A percentile compares a stretch with the other conserved stretches of the same genome.
Conservation (phyloP, 768 basidiomycete species). For the Amanita muscaria region DNA sequence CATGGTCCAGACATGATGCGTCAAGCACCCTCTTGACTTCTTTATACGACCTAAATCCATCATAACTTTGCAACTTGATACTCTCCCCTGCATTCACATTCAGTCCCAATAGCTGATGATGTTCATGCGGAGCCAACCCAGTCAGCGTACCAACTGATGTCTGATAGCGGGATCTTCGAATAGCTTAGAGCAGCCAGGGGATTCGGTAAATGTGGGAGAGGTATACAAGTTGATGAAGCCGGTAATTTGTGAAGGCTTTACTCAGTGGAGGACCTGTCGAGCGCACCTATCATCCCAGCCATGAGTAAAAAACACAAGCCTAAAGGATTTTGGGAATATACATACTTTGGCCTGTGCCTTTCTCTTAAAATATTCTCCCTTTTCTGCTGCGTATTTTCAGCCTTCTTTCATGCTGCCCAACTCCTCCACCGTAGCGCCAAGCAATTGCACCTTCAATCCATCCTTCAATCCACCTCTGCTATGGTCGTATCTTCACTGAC, state of each 20-base stretch:
- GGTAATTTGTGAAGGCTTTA: conserved; percentile 29
- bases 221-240: conserved; percentile 58
- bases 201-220: conserved; percentile 56
- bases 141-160: conserved; percentile 63
- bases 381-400: conserved; percentile 49
- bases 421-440: conserved; percentile 57
- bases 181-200: conserved; percentile 51
- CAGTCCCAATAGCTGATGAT: too few species aligned
- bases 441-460: conserved; percentile 60
- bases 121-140: conserved; percentile 72
- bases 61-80: conserved; percentile 63
- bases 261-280: conserved; percentile 36
- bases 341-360: conserved; percentile 50
- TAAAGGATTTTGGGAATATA: too few species aligned
- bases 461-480: conserved; percentile 47
- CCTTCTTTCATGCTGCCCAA: conserved; percentile 42
- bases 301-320: conserved; percentile 1
- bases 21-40: conserved; percentile 60
- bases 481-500: conserved; percentile 22
- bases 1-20: conserved; percentile 74
- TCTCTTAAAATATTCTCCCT: conserved; percentile 52
- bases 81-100: conserved; percentile 54
- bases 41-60: conserved; percentile 60
- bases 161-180: conserved; percentile 63
- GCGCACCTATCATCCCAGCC: too few species aligned